Evolutionary conservation across 2,329 filamentous ascomycete species (phyloP).

Genomic region (Botrytis sinoallii): DNA sequence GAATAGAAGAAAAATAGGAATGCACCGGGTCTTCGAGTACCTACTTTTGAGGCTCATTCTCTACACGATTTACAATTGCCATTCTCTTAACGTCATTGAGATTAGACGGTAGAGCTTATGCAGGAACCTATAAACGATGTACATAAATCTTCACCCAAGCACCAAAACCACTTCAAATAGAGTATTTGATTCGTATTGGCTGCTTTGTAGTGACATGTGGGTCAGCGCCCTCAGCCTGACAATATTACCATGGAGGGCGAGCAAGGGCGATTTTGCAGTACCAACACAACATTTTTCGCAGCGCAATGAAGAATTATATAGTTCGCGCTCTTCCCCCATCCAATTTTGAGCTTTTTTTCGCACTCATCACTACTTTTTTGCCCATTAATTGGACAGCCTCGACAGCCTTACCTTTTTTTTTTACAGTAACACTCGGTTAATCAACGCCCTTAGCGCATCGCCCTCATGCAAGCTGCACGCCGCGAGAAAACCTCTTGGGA

Average conservation of each 20-base stretch:
- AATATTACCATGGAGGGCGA: not conserved
- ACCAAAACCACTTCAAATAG: not conserved
- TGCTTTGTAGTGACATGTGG: not conserved
- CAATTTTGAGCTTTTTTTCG: not conserved
- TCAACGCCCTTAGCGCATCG: not conserved
- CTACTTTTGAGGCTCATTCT: too few species aligned
- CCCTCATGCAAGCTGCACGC: not conserved
- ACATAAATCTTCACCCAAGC: not conserved
- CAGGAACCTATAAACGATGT: not conserved
- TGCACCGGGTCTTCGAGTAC: too few species aligned
- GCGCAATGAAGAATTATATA: not conserved
- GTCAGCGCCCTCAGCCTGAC: not conserved
- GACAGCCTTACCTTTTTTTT: not conserved
- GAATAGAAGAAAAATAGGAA: too few species aligned
- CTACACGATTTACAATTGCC: too few species aligned
- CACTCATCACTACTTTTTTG: not conserved
- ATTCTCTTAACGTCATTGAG: too few species aligned
- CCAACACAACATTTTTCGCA: fast-evolving
- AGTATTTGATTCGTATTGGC: not conserved
- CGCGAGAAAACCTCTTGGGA: not conserved
- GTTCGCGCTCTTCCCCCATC: not conserved
- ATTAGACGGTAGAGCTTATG: not conserved
- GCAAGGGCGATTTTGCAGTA: not conserved
- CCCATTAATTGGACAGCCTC: not conserved
- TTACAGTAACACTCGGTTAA: not conserved